phyloP scores from a whole-genome alignment of 176 grass and related monocot species.

The Olyra latifolia region DNA sequence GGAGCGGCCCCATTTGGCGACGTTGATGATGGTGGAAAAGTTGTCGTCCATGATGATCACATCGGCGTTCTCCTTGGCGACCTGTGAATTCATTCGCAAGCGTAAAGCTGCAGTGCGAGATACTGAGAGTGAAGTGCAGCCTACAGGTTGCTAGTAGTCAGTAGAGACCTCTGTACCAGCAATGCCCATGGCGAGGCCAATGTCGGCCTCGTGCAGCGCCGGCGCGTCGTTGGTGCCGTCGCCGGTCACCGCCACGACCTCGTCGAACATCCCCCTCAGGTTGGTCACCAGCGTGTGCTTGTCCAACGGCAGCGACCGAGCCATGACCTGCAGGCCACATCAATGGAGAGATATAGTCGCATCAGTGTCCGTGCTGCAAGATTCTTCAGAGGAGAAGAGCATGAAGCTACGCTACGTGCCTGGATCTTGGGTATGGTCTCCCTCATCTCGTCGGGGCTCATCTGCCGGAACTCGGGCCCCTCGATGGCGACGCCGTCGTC shows the following conservation, averaged over 20 bases:
- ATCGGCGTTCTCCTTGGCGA: slow-evolving; percentile 98
- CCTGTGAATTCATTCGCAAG: slow-evolving; percentile 35
- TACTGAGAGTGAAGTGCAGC: too few species aligned
- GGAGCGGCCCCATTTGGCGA: slow-evolving; percentile 88
- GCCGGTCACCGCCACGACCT: slow-evolving; percentile 90
- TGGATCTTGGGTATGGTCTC: slow-evolving; percentile 89
- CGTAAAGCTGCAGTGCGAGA: not conserved
- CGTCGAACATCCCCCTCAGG: slow-evolving; percentile 66
- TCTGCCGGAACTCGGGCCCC: slow-evolving; percentile 72
- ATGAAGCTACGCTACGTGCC: not conserved
- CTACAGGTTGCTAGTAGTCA: too few species aligned
- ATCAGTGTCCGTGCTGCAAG: too few species aligned
- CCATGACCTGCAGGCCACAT: slow-evolving; percentile 72
- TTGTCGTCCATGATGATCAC: slow-evolving; percentile 97
- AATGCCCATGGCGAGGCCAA: slow-evolving; percentile 94
- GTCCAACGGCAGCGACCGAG: slow-evolving; percentile 83
- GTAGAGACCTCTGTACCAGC: slow-evolving; percentile 81
- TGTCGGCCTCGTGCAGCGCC: slow-evolving; percentile 91
- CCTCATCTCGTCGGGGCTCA: slow-evolving; percentile 81
- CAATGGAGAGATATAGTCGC: too few species aligned
- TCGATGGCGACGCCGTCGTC: slow-evolving; percentile 85
- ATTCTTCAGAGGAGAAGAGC: not conserved
- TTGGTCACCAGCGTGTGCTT: slow-evolving; percentile 90
- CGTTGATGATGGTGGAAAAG: slow-evolving; percentile 87
- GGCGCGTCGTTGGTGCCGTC: slow-evolving; percentile 96